These are phyloP conservation scores for Candida ipomoeae DNA, from an alignment of 805 yeast genomes.

Conservation along the genomic window DNA sequence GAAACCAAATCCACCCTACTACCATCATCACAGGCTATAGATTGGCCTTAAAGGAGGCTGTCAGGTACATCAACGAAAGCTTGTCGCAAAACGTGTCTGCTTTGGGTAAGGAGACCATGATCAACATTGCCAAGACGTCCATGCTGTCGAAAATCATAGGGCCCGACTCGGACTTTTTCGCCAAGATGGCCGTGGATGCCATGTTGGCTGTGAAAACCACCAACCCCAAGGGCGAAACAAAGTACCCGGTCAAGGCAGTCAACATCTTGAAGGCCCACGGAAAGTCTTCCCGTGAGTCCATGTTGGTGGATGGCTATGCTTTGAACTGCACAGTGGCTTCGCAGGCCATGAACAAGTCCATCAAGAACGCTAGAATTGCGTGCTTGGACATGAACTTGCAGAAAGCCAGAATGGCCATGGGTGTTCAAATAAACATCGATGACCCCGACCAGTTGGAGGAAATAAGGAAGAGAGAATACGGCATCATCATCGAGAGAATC, in stretches of 20 bases:
- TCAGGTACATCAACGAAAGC: slow-evolving; percentile 79
- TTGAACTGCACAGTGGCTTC: slow-evolving; percentile 95
- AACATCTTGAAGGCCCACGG: slow-evolving; percentile 96
- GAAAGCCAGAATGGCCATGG: slow-evolving; percentile 96
- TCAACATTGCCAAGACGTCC: slow-evolving; percentile 92
- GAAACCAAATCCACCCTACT: slow-evolving; percentile 94
- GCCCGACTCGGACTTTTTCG: slow-evolving; percentile 84
- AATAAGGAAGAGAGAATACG: slow-evolving; percentile 83
- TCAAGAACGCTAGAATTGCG: slow-evolving; percentile 75
- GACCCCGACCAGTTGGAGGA: slow-evolving; percentile 97
- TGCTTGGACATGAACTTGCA: slow-evolving; percentile 89
- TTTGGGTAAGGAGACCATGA: slow-evolving; percentile 77
- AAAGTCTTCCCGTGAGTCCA: slow-evolving; percentile 81
- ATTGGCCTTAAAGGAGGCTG: slow-evolving; percentile 87
- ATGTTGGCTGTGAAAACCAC: slow-evolving; percentile 91
- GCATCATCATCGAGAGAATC: slow-evolving; percentile 78
- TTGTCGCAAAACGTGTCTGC: slow-evolving; percentile 75
- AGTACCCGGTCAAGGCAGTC: slow-evolving; percentile 96
- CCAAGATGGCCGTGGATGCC: slow-evolving; percentile 90
- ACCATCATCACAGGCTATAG: slow-evolving; percentile 96
- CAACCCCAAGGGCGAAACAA: slow-evolving; percentile 79
- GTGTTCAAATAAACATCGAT: slow-evolving; percentile 93
- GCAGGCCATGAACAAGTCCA: slow-evolving; percentile 85
- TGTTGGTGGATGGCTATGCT: slow-evolving; percentile 90
- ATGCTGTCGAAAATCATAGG: slow-evolving; percentile 98